Conservation (phyloP, 1,139 yeast genomes). For the Debaryomycetaceae sp. region DNA sequence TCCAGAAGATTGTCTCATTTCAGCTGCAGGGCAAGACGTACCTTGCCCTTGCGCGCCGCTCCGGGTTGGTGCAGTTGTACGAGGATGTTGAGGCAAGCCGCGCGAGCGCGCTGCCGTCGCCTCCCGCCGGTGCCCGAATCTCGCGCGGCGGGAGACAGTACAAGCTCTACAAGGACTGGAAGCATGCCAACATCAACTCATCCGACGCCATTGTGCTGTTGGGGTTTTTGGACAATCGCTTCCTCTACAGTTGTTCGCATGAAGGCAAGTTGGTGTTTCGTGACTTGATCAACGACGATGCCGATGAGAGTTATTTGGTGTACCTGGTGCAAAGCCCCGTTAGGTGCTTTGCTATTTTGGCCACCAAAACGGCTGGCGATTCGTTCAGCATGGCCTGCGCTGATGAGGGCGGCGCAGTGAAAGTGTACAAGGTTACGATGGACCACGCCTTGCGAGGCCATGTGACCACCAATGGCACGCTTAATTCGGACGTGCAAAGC, state of each 20-base stretch:
- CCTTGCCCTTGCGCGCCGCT: slow-evolving; percentile 23
- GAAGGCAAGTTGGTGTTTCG: slow-evolving; percentile 42
- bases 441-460: slow-evolving; percentile 3
- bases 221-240: slow-evolving; percentile 26
- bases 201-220: slow-evolving; percentile 23
- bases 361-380: slow-evolving; percentile 9
- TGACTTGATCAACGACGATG: slow-evolving; percentile 41
- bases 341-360: slow-evolving; percentile 25
- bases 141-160: slow-evolving; percentile 10
- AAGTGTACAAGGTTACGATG: slow-evolving; percentile 20
- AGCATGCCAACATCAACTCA: slow-evolving; percentile 21
- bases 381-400: slow-evolving; percentile 28
- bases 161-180: slow-evolving; percentile 35
- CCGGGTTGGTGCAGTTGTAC: slow-evolving; percentile 31
- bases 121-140: neutral
- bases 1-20: slow-evolving; percentile 19
- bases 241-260: slow-evolving; percentile 40
- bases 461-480: slow-evolving; percentile 5
- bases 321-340: slow-evolving; percentile 33
- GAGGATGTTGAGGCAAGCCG: slow-evolving; percentile 11
- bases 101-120: neutral
- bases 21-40: slow-evolving; percentile 17
- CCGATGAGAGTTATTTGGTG: slow-evolving; percentile 26
- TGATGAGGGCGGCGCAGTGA: slow-evolving; percentile 44
- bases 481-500: slow-evolving; percentile 4